A percentile compares a stretch with the other conserved stretches of the same genome.
Evolutionary conservation across 331 rosid species (phyloP).

Genomic region (Pyrus hybrid): DNA sequence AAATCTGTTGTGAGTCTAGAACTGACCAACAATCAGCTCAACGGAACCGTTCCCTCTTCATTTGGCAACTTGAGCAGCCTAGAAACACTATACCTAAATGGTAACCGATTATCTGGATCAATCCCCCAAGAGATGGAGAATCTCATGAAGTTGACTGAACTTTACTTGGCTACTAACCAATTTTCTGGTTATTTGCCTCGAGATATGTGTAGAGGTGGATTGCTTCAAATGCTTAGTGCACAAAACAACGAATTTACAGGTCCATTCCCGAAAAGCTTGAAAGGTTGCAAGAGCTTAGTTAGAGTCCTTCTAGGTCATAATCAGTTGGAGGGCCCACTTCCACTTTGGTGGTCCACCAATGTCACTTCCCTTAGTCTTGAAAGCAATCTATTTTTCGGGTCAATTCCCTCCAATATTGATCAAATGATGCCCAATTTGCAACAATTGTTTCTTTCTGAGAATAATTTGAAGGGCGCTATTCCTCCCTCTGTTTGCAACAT

Average conservation of each 20-base stretch:
- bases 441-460: background rate
- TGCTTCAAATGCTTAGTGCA: background rate
- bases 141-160: no score
- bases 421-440: background rate
- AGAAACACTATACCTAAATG: no score
- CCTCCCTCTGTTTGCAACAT: background rate
- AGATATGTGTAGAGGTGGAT: slow-evolving; percentile 23
- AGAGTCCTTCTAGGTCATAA: slow-evolving; percentile 22
- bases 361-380: background rate
- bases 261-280: slow-evolving; percentile 25
- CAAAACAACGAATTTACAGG: slow-evolving; percentile 12
- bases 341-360: background rate
- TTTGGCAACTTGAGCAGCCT: no score
- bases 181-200: background rate
- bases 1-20: no score
- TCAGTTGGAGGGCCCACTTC: background rate
- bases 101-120: no score
- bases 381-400: background rate
- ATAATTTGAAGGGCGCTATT: background rate
- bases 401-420: background rate
- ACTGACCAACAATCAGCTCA: no score
- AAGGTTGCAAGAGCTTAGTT: slow-evolving; percentile 16
- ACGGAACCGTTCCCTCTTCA: no score
- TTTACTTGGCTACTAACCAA: background rate
- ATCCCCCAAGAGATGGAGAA: no score